Evolutionary conservation across 441 rosid species (phyloP).

Genomic region (Jatropha multifida): DNA sequence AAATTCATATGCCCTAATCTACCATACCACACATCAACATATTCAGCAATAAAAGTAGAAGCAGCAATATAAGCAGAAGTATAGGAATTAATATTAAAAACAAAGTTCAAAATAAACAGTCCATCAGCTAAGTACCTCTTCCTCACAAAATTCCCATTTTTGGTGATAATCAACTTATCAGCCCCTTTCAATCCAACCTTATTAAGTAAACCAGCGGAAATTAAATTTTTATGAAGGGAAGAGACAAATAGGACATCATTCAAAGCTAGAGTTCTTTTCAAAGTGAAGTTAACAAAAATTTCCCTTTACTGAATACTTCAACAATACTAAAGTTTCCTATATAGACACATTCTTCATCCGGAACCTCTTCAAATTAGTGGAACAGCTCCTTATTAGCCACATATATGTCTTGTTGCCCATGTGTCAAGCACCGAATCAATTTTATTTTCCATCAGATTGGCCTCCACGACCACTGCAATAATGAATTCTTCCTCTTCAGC

Average conservation of each 20-base stretch:
- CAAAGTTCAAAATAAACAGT: background rate
- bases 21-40: background rate
- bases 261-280: background rate
- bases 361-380: background rate
- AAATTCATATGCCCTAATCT: background rate
- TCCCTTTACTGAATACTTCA: background rate
- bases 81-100: background rate
- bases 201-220: background rate
- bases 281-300: background rate
- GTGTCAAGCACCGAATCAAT: background rate
- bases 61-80: background rate
- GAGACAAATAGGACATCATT: background rate
- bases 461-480: background rate
- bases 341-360: background rate
- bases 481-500: background rate
- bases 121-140: background rate
- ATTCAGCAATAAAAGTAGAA: conserved; percentile 3
- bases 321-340: background rate
- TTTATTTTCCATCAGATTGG: background rate
- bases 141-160: background rate
- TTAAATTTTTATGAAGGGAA: background rate
- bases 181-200: background rate
- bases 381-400: background rate
- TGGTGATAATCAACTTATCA: background rate
- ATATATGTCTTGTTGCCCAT: background rate